These are phyloP conservation scores for Senna tora DNA, from an alignment of 306 rosid species.

Conservation along the genomic window DNA sequence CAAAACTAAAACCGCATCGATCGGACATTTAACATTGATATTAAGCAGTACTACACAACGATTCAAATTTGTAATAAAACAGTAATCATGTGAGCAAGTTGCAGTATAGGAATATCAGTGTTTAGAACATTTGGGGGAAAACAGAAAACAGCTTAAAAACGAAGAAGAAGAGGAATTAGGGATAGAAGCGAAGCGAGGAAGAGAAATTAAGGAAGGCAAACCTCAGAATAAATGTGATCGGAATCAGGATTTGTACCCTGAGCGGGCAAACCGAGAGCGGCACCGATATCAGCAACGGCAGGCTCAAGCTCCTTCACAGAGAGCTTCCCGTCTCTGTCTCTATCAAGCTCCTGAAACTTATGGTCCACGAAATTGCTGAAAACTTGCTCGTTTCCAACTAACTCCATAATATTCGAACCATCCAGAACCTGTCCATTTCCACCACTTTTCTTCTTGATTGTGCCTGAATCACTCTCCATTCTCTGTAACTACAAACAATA, in stretches of 20 bases:
- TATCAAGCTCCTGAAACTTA: conserved; percentile 83
- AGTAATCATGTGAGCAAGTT: too few species aligned
- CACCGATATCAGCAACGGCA: conserved; percentile 96
- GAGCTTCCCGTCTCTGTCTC: conserved; percentile 81
- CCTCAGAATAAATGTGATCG: conserved; percentile 87
- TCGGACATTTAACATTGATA: background rate
- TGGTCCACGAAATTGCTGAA: conserved; percentile 74
- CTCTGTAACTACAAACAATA: background rate
- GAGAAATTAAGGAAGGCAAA: conserved; percentile 6
- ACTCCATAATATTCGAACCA: conserved; percentile 92
- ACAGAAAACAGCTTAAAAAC: background rate
- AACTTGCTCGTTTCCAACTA: conserved; percentile 83
- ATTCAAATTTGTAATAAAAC: too few species aligned
- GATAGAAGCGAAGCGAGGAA: background rate
- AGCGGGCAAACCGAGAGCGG: conserved; percentile 93
- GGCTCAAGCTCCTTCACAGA: conserved; percentile 90
- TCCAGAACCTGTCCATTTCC: conserved; percentile 71
- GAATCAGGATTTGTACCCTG: conserved; percentile 76
- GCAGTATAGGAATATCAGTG: too few species aligned
- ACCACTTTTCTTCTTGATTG: conserved; percentile 37
- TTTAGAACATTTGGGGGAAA: background rate
- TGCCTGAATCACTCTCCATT: conserved; percentile 39
- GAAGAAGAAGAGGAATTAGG: too few species aligned
- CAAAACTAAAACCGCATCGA: background rate
- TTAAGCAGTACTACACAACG: too few species aligned